These are phyloP conservation scores for Oldenlandia corymbosa DNA, from an alignment of 257 asterid species.

Conservation along the genomic window DNA sequence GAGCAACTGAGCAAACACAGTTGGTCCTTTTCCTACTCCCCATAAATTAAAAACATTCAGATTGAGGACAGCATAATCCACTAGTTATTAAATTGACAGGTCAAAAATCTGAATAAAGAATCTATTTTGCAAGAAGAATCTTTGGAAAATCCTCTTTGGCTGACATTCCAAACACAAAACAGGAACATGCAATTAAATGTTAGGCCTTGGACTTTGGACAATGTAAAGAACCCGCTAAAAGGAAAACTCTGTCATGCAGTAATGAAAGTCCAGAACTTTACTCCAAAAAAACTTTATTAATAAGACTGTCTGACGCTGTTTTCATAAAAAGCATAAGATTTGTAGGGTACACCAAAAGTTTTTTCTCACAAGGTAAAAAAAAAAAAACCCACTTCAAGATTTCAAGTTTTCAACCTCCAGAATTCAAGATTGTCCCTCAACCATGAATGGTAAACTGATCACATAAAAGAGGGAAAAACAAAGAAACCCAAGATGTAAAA, in stretches of 20 bases:
- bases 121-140: too few relatives aligned
- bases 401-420: too few relatives aligned
- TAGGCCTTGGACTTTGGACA: slow-evolving; percentile 7
- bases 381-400: too few relatives aligned
- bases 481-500: not conserved
- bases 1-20: not conserved
- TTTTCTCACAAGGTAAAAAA: not conserved
- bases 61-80: slow-evolving; percentile 1
- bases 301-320: slow-evolving; percentile 24
- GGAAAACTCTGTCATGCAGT: slow-evolving; percentile 7
- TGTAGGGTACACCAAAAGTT: slow-evolving; percentile 20
- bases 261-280: slow-evolving; percentile 38
- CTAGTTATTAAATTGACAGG: slow-evolving; percentile 11
- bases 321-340: slow-evolving; percentile 28
- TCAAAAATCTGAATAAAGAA: not conserved
- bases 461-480: not conserved
- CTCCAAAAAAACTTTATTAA: slow-evolving; percentile 26
- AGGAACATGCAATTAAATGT: slow-evolving; percentile 4
- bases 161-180: slow-evolving; percentile 14
- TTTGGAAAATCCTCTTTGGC: slow-evolving; percentile 14
- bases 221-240: slow-evolving; percentile 9
- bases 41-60: not conserved
- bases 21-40: slow-evolving; percentile 7
- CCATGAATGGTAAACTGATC: slow-evolving; percentile 4
- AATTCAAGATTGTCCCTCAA: too few relatives aligned